Evolutionary conservation across 352 stramenopile species (phyloP), one percentile per base, ranked within the genome.

Genomic region (Phytophthora colocasiae): DNA sequence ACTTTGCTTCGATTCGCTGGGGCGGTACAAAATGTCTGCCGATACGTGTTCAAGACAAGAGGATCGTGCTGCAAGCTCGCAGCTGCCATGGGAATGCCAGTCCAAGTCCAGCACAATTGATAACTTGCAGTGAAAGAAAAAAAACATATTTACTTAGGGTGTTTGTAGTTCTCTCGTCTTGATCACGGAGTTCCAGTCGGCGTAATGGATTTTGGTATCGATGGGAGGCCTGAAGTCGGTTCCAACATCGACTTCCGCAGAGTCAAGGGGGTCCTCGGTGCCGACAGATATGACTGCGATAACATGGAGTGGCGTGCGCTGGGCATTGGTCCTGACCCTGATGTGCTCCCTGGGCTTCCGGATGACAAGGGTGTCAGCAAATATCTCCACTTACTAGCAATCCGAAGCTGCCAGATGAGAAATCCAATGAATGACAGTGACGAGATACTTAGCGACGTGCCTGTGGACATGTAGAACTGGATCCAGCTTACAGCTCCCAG

Each of bases 341-440:
- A 70, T 9, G 50, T 39, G 48, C 44, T 55, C 6, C 15, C 11
- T 41, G 58, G 22, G 32, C 48, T 53, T 52, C 46, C 46, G 17
- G 51, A 63, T n/a, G 58, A 54, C 31, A 80, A 81, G 4, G 81
- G 81, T 36, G 74, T 69, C 11, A 92, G 68, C 51, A 94, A 69
- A 55, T 94, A 94, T 2, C 85, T 71, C 85, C 85, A 94, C 45
- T 85, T 83, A 58, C 81, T 91, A 17, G 80, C 83, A 63, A 92
- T 81, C 31, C 81, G 76, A 12, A 94, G 63, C 65, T 94, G 83
- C 81, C 80, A 94, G 34, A 75, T 69, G 19, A 89, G 53, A 41
- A 90, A 78, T 0, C 68, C 81, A 2, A 82, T 2, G 8, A 89
- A 63, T 22, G 71, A 79, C 31, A 92, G 58, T 19, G 78, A 56